Percentiles rank a stretch among this genome's conserved stretches.
These are phyloP conservation scores for Rhododendron molle DNA, from an alignment of 148 eudicot species.

Conservation along the genomic window DNA sequence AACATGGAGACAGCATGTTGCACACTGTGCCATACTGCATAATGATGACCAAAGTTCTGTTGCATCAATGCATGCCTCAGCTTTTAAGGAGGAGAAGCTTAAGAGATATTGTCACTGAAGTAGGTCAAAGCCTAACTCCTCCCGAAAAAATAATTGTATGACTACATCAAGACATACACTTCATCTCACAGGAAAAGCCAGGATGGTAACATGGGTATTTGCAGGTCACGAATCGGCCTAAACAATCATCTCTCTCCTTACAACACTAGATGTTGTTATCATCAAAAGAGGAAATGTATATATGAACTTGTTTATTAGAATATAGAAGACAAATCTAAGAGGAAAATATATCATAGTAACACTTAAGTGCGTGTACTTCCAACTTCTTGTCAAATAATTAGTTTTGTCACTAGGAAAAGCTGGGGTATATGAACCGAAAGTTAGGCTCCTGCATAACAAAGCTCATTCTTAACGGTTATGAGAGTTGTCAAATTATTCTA, in stretches of 20 bases:
- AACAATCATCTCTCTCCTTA: not conserved
- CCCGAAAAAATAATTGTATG: not conserved
- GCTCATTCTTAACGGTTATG: not conserved
- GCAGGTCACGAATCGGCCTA: not conserved
- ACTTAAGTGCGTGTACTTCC: not conserved
- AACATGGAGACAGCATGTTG: not conserved
- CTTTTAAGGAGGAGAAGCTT: not conserved
- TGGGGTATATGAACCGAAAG: not conserved
- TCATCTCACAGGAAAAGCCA: not conserved
- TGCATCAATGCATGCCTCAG: not conserved
- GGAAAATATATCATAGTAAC: not conserved
- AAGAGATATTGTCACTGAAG: not conserved
- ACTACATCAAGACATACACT: conserved; percentile 1
- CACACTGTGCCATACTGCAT: not conserved
- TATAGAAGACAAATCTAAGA: not conserved
- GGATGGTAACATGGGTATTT: not conserved
- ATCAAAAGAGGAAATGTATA: not conserved
- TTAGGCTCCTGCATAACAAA: not conserved
- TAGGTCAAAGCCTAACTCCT: not conserved
- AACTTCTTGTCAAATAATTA: not conserved
- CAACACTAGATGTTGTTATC: not conserved
- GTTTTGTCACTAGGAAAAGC: not conserved
- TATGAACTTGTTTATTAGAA: not conserved
- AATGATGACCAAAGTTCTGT: not conserved
- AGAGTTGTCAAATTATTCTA: not conserved